Evolutionary conservation across 164 flowering plant species (phyloP).

Genomic region (Euptelea pleiosperma): DNA sequence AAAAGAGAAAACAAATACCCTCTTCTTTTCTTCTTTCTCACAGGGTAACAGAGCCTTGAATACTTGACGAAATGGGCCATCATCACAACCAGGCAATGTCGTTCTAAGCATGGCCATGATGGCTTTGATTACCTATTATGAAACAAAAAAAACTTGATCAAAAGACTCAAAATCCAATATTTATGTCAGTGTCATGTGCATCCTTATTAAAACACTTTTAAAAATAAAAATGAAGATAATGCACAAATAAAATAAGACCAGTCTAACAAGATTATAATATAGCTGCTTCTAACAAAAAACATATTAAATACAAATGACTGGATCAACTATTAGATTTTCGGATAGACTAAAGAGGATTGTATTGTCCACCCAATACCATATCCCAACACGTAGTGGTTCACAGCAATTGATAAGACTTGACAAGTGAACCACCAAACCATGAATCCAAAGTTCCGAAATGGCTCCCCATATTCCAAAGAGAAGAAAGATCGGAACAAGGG

Average conservation of each 20-base stretch:
- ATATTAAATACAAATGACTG: too few relatives aligned
- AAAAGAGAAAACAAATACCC: slow-evolving; percentile 34
- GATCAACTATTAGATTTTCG: too few relatives aligned
- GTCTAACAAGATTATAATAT: background rate
- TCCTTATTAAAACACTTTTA: background rate
- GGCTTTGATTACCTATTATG: slow-evolving; percentile 58
- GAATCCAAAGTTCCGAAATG: too few relatives aligned
- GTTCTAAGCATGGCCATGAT: slow-evolving; percentile 80
- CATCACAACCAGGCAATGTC: slow-evolving; percentile 72
- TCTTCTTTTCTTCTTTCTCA: slow-evolving; percentile 84
- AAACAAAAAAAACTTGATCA: slow-evolving; percentile 15
- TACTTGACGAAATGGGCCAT: slow-evolving; percentile 68
- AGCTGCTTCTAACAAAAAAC: too few relatives aligned
- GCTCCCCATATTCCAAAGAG: too few relatives aligned
- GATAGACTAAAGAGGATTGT: too few relatives aligned
- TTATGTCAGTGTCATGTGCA: background rate
- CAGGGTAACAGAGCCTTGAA: slow-evolving; percentile 78
- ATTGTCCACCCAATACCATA: too few relatives aligned
- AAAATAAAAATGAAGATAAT: background rate
- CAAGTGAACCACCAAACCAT: too few relatives aligned
- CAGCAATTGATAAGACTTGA: too few relatives aligned
- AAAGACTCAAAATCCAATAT: slow-evolving; percentile 2
- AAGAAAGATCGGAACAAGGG: too few relatives aligned
- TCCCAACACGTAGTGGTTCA: too few relatives aligned
- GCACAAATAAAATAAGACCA: background rate